Conservation (phyloP, 345 rosid genomes). For the Sisymbrium altissimum region DNA sequence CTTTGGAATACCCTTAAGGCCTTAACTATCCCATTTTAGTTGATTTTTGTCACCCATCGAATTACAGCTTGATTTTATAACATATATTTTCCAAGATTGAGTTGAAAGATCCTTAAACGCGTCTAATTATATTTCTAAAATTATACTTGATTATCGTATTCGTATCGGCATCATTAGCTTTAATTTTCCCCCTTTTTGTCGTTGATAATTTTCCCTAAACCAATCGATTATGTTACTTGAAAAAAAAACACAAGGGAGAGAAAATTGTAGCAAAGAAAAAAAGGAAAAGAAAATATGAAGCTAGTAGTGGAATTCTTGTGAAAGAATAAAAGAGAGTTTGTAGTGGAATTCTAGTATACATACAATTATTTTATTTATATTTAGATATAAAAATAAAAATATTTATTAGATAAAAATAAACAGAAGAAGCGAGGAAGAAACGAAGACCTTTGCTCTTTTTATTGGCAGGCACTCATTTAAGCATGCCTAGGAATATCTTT, state of each 20-base stretch:
- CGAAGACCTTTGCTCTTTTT: constrained; percentile 6
- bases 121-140: background rate
- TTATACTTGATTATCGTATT: constrained; percentile 13
- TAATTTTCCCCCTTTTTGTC: background rate
- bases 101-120: constrained; percentile 27
- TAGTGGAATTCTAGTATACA: constrained; percentile 19
- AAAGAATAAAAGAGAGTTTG: background rate
- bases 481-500: constrained; percentile 36
- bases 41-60: background rate
- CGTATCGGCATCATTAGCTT: background rate
- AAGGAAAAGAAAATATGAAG: background rate
- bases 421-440: background rate
- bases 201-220: constrained; percentile 1
- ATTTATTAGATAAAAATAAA: background rate
- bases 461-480: constrained; percentile 33
- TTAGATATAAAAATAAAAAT: background rate
- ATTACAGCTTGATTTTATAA: background rate
- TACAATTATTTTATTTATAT: background rate
- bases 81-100: background rate
- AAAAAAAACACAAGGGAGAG: constrained; percentile 1
- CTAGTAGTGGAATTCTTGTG: constrained; percentile 9
- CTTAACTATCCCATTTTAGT: background rate
- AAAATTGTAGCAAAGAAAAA: background rate
- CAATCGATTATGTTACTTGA: constrained; percentile 17
- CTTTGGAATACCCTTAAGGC: background rate